Conservation (phyloP, 495 filamentous ascomycete species). For the Talaromyces ruber region DNA sequence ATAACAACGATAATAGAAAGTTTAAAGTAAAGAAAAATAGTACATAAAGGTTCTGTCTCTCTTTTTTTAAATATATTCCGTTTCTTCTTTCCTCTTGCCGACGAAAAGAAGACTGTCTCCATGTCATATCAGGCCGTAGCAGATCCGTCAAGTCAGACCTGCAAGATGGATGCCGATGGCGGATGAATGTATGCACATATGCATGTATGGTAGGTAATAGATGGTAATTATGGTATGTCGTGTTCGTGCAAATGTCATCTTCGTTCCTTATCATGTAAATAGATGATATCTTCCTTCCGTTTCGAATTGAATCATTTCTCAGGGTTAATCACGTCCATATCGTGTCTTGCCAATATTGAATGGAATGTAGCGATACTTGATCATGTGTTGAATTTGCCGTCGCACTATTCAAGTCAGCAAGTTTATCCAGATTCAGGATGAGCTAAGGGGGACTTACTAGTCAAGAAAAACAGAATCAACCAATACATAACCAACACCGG, state of each 20-base stretch:
- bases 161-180: constrained; percentile 14
- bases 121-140: background rate
- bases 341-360: constrained; percentile 88
- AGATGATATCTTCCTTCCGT: background rate
- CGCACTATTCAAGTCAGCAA: constrained; percentile 56
- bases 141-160: background rate
- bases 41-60: background rate
- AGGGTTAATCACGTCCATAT: constrained; percentile 39
- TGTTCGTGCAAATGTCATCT: background rate
- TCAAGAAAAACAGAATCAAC: constrained; percentile 90
- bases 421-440: background rate
- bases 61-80: background rate
- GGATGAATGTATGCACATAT: background rate
- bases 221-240: background rate
- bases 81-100: background rate
- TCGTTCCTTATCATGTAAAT: background rate
- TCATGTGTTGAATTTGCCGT: constrained; percentile 99
- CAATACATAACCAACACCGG: constrained; percentile 97
- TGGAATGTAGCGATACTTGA: constrained; percentile 98
- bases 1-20: background rate
- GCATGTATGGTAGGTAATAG: background rate
- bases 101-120: background rate
- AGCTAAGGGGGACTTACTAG: constrained; percentile 53
- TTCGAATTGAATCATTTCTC: background rate
- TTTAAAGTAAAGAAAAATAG: background rate